Percentiles rank a stretch among this genome's conserved stretches.
These are phyloP conservation scores for Nematocida sp. DNA, from an alignment of 371 early-diverging fungal genomes.

Conservation along the genomic window DNA sequence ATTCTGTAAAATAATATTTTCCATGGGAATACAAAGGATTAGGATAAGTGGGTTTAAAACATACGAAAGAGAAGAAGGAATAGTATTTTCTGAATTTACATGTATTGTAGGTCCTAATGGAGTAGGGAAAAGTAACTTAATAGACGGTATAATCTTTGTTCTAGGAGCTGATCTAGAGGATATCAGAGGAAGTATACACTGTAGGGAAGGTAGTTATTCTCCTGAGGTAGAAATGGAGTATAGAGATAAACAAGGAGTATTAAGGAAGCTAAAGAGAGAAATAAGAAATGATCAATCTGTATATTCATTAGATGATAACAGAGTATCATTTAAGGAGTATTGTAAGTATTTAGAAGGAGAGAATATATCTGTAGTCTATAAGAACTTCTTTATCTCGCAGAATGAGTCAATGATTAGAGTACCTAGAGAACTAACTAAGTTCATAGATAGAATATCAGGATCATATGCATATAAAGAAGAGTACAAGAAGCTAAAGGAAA, in stretches of 20 bases:
- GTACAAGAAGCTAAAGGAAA: slow-evolving; percentile 50
- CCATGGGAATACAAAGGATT: slow-evolving; percentile 66
- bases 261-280: slow-evolving; percentile 26
- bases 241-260: slow-evolving; percentile 5
- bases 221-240: slow-evolving; percentile 5
- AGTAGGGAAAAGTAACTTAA: slow-evolving; percentile 92
- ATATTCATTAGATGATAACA: slow-evolving; percentile 74
- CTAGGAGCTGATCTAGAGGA: slow-evolving; percentile 69
- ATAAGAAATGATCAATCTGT: background rate
- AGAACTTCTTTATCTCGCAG: slow-evolving; percentile 93
- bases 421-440: slow-evolving; percentile 77
- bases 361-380: slow-evolving; percentile 81
- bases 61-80: slow-evolving; percentile 78
- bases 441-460: slow-evolving; percentile 90
- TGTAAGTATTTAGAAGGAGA: slow-evolving; percentile 72
- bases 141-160: slow-evolving; percentile 96
- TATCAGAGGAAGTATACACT: slow-evolving; percentile 23
- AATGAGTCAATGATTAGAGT: slow-evolving; percentile 84
- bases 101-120: slow-evolving; percentile 98
- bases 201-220: background rate
- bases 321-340: slow-evolving; percentile 71
- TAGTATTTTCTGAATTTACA: slow-evolving; percentile 88
- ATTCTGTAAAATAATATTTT: slow-evolving; percentile 21
- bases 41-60: slow-evolving; percentile 97
- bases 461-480: slow-evolving; percentile 58